Evolutionary conservation across 163 green algal genomes (phyloP).

Genomic region (Chlamydomonas reinhardtii): DNA sequence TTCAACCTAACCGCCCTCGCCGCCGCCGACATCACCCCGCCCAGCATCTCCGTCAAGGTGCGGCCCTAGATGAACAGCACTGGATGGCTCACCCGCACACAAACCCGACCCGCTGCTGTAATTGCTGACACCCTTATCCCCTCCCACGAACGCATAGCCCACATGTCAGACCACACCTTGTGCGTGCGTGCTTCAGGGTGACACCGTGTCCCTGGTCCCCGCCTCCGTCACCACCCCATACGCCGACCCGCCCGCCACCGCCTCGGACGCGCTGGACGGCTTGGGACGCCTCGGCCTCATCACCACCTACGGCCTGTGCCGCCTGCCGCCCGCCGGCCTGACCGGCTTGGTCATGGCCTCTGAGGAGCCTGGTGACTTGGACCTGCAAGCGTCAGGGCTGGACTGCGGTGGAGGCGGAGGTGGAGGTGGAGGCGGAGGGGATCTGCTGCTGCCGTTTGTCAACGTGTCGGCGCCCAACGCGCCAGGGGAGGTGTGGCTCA

Average conservation of each 20-base stretch:
- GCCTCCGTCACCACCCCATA: not conserved
- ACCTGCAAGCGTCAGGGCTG: no score
- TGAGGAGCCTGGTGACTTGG: not conserved
- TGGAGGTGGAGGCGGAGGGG: no score
- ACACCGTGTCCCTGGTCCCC: not conserved
- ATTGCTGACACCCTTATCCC: no score
- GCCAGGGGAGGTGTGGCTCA: no score
- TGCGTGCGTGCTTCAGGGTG: not conserved
- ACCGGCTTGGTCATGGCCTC: not conserved
- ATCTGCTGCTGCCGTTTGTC: no score
- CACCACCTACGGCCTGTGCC: slow-evolving; percentile 31
- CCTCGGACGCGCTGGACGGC: slow-evolving; percentile 56
- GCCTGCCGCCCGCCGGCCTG: not conserved
- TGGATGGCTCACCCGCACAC: no score
- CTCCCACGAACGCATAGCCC: no score
- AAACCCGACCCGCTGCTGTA: no score
- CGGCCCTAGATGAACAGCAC: no score
- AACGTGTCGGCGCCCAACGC: no score
- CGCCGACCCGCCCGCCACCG: slow-evolving; percentile 33
- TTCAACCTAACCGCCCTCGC: not conserved
- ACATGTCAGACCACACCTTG: no score
- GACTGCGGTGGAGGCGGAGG: no score
- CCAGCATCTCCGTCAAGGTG: not conserved
- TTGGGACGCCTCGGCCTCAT: not conserved
- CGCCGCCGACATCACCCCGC: not conserved